These are phyloP conservation scores for Thamnidium elegans DNA, from an alignment of 192 early-diverging fungal genomes.

Conservation along the genomic window DNA sequence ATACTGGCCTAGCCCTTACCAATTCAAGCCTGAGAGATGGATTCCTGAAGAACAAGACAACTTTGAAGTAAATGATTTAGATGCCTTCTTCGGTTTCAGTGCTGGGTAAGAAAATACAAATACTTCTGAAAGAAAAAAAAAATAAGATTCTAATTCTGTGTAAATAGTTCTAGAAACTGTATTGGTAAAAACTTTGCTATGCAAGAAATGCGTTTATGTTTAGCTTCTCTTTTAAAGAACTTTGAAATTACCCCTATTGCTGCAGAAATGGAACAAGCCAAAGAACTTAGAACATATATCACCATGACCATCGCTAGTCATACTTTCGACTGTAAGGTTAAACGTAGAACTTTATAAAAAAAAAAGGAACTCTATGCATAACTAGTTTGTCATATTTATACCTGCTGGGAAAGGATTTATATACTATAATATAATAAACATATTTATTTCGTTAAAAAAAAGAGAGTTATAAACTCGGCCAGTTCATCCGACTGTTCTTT, in stretches of 20 bases:
- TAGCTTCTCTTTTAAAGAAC: slow-evolving; percentile 41
- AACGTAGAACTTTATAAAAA: slow-evolving; percentile 6
- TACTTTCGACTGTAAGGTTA: slow-evolving; percentile 17
- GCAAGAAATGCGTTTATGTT: slow-evolving; percentile 49
- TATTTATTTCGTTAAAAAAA: too few species aligned
- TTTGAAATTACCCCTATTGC: slow-evolving; percentile 44
- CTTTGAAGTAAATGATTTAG: slow-evolving; percentile 28
- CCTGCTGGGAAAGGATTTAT: too few species aligned
- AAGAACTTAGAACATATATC: slow-evolving; percentile 40
- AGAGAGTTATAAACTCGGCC: too few species aligned
- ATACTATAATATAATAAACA: too few species aligned
- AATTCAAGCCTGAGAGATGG: slow-evolving; percentile 39
- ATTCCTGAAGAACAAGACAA: not conserved
- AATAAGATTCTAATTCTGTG: not conserved
- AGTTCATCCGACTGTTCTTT: too few species aligned
- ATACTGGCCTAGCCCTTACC: slow-evolving; percentile 20
- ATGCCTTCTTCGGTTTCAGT: slow-evolving; percentile 50
- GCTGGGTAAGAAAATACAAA: slow-evolving; percentile 27
- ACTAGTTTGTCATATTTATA: too few species aligned
- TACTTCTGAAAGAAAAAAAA: not conserved
- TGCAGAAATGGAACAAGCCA: slow-evolving; percentile 61
- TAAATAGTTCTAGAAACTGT: slow-evolving; percentile 41
- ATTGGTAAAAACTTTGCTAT: slow-evolving; percentile 51
- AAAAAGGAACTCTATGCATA: too few species aligned
- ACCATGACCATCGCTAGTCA: slow-evolving; percentile 22